phyloP scores from a whole-genome alignment of 2,329 filamentous ascomycete species.

The Aotearoamyces nothofagi region DNA sequence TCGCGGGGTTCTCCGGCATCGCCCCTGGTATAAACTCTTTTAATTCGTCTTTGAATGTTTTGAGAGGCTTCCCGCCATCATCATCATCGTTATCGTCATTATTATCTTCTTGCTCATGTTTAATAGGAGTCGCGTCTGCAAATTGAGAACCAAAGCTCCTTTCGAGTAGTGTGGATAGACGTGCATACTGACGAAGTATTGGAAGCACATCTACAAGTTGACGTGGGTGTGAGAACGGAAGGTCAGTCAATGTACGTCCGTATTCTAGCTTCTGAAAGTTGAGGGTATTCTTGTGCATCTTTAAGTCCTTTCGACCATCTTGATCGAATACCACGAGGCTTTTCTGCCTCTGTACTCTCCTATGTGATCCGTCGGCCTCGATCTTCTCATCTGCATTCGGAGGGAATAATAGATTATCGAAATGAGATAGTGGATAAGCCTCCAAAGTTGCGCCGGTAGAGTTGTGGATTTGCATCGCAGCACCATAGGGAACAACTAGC shows the following conservation, averaged over 20 bases:
- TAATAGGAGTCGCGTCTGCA: constrained; percentile 1
- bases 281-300: constrained; percentile 41
- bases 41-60: constrained; percentile 13
- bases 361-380: constrained; percentile 37
- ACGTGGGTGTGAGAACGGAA: constrained; percentile 65
- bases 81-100: constrained; percentile 4
- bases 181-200: constrained; percentile 58
- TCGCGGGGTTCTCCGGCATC: background rate
- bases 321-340: constrained; percentile 25
- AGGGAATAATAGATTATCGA: constrained; percentile 35
- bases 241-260: constrained; percentile 46
- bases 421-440: constrained; percentile 28
- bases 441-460: constrained; percentile 44
- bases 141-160: constrained; percentile 32
- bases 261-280: constrained; percentile 61
- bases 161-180: constrained; percentile 47
- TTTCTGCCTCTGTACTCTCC: constrained; percentile 35
- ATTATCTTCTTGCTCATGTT: background rate
- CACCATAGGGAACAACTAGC: constrained; percentile 48
- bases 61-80: constrained; percentile 2
- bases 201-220: constrained; percentile 65
- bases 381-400: constrained; percentile 26
- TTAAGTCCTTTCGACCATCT: constrained; percentile 10
- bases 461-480: constrained; percentile 47
- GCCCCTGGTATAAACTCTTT: constrained; percentile 13